Evolutionary conservation across 2,329 filamentous ascomycete species (phyloP).

Genomic region (Hortaea sp.): DNA sequence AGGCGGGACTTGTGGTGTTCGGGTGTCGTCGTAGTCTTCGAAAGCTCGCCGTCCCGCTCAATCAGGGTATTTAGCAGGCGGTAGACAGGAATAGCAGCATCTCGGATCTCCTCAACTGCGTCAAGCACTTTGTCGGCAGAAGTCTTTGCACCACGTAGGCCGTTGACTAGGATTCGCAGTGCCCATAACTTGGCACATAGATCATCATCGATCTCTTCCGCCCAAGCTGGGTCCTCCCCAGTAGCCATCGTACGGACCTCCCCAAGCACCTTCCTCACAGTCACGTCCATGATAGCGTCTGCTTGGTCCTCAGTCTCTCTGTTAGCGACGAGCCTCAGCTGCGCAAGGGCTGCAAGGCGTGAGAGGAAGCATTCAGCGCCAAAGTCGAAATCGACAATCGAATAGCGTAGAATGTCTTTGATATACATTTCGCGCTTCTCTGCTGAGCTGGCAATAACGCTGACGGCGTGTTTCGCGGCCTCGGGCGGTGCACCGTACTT

Average conservation of each 20-base stretch:
- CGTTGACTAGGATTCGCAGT: constrained; percentile 77
- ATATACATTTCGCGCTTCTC: constrained; percentile 77
- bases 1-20: constrained; percentile 69
- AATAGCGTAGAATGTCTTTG: constrained; percentile 69
- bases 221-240: constrained; percentile 35
- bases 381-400: constrained; percentile 64
- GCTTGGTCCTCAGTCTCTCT: constrained; percentile 58
- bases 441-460: constrained; percentile 69
- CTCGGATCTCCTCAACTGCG: constrained; percentile 35
- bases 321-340: constrained; percentile 66
- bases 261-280: constrained; percentile 63
- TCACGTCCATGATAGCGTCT: constrained; percentile 69
- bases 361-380: constrained; percentile 63
- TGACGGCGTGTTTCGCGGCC: constrained; percentile 87
- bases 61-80: constrained; percentile 70
- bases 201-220: constrained; percentile 62
- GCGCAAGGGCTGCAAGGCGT: constrained; percentile 60
- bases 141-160: constrained; percentile 51
- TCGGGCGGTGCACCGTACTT: constrained; percentile 70
- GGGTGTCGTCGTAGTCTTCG: constrained; percentile 64
- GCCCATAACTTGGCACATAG: constrained; percentile 75
- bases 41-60: constrained; percentile 66
- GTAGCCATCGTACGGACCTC: constrained; percentile 47
- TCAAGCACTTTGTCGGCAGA: constrained; percentile 9
- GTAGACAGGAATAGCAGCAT: constrained; percentile 57